Evolutionary conservation across 495 filamentous ascomycete genomes (phyloP), one percentile per base, ranked within the genome.

Genomic region (Penicillium odoratum): DNA sequence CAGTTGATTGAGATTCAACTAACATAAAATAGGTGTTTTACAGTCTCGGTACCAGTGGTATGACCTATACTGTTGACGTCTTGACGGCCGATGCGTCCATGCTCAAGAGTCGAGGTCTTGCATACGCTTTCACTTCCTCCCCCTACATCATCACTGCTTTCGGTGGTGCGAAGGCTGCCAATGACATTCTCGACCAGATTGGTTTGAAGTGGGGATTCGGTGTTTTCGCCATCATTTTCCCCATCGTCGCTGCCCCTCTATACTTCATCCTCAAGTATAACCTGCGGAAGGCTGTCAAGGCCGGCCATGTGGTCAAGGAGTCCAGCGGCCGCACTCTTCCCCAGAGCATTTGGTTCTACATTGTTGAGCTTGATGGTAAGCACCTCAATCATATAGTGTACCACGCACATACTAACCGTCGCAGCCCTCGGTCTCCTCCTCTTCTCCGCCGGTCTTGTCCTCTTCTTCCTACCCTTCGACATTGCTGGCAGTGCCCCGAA

Each of bases 21-120:
- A n/a, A 46, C 18, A 21, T 9, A 18, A 13, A 36, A n/a, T 53
- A 62, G 60, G 58, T 61, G 33, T 78, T 85, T 63, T 84, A 82
- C 63, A 67, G 61, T 50, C 69, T 81, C 51, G 82, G 82, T 11
- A 67, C 79, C 65, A 81, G 79, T 59, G 83, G 83, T 40, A 68
- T 86, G 57, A 74, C 64, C 30, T 86, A 84, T 75, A 68, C 70
- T 21, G 69, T 83, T 9, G 72, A 74, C 56, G 69, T 86, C 54
- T 80, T 89, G 67, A 78, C 83, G 31, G 82, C 86, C 63, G 86
- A 88, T 62, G 81, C 80, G 3, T 82, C 85, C 0, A 67, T 69
- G 25, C 68, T 88, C 51, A 78, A 78, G 51, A 85, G 86, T 69
- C 75, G 86, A 73, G 78, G 70, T 21, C 58, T 88, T 38, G 79